phyloP scores from a whole-genome alignment of 495 filamentous ascomycete genomes.

The Aspergillus heteromorphus region DNA sequence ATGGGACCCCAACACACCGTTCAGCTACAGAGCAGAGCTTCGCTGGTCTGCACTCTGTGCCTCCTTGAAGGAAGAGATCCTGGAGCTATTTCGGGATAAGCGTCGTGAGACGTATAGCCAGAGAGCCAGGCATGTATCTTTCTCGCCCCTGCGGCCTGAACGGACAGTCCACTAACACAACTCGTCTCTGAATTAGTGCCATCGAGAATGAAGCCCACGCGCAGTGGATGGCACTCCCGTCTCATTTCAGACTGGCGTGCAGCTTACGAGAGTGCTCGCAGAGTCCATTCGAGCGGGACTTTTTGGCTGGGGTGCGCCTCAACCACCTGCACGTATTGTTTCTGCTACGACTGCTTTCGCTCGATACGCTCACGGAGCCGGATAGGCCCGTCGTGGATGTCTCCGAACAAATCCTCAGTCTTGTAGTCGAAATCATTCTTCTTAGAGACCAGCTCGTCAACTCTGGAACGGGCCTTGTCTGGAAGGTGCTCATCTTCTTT shows the following conservation, averaged over 20 bases:
- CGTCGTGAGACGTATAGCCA: slow-evolving; percentile 17
- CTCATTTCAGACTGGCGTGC: slow-evolving; percentile 22
- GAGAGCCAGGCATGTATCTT: slow-evolving; percentile 16
- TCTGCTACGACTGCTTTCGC: slow-evolving; percentile 26
- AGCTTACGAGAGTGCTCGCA: slow-evolving; percentile 22
- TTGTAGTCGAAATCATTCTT: slow-evolving; percentile 33
- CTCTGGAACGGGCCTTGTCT: slow-evolving; percentile 37
- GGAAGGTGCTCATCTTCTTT: slow-evolving; percentile 28
- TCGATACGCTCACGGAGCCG: slow-evolving; percentile 29
- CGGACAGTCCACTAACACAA: background rate
- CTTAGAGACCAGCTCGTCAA: slow-evolving; percentile 35
- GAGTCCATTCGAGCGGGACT: slow-evolving; percentile 29
- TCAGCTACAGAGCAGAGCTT: slow-evolving; percentile 31
- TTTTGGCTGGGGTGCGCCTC: slow-evolving; percentile 31
- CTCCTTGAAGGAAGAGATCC: slow-evolving; percentile 34
- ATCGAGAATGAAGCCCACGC: slow-evolving; percentile 23
- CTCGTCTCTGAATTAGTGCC: slow-evolving; percentile 6
- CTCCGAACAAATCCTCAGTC: slow-evolving; percentile 30
- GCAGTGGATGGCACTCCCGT: slow-evolving; percentile 23
- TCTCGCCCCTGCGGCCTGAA: background rate
- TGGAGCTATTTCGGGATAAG: slow-evolving; percentile 33
- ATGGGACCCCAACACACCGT: slow-evolving; percentile 18
- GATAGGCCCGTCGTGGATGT: slow-evolving; percentile 26
- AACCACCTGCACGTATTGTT: slow-evolving; percentile 40
- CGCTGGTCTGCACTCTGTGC: slow-evolving; percentile 38